These are phyloP conservation scores for Phytophthora crassamura DNA, from an alignment of 352 stramenopile genomes.

Conservation along the genomic window DNA sequence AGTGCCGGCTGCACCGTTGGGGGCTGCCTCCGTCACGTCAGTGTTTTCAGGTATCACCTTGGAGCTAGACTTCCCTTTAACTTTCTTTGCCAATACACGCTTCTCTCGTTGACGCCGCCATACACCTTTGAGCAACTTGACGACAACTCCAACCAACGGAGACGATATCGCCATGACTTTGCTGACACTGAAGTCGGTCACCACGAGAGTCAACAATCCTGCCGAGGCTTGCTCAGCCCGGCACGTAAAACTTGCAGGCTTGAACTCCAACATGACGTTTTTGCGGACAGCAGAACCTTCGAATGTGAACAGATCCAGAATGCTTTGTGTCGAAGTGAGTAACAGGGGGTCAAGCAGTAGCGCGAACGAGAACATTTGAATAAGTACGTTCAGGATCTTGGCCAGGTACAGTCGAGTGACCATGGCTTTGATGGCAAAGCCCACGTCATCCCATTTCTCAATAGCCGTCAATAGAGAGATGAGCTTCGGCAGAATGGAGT, in stretches of 20 bases:
- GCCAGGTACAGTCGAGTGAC: slow-evolving; percentile 80
- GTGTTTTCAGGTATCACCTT: slow-evolving; percentile 32
- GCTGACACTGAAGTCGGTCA: slow-evolving; percentile 78
- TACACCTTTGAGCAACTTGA: slow-evolving; percentile 26
- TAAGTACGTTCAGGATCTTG: slow-evolving; percentile 86
- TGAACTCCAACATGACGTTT: slow-evolving; percentile 78
- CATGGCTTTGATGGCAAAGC: slow-evolving; percentile 86
- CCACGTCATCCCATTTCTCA: slow-evolving; percentile 81
- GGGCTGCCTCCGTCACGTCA: background rate
- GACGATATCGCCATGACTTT: slow-evolving; percentile 59
- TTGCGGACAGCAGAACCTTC: slow-evolving; percentile 49
- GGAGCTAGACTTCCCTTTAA: slow-evolving; percentile 2
- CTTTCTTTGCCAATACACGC: slow-evolving; percentile 15
- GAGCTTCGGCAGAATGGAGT: slow-evolving; percentile 67
- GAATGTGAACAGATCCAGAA: slow-evolving; percentile 48
- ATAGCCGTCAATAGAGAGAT: slow-evolving; percentile 71
- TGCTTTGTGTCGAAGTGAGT: slow-evolving; percentile 46
- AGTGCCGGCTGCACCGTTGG: background rate
- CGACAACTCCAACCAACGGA: slow-evolving; percentile 28
- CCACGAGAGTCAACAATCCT: slow-evolving; percentile 68
- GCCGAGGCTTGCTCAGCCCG: slow-evolving; percentile 70
- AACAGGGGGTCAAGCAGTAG: slow-evolving; percentile 75
- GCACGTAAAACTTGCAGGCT: slow-evolving; percentile 54
- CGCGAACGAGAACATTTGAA: slow-evolving; percentile 80
- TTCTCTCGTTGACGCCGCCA: slow-evolving; percentile 25